A percentile compares a stretch with the other conserved stretches of the same genome.
Conservation (phyloP, 768 basidiomycete species). For the Russula sp. region DNA sequence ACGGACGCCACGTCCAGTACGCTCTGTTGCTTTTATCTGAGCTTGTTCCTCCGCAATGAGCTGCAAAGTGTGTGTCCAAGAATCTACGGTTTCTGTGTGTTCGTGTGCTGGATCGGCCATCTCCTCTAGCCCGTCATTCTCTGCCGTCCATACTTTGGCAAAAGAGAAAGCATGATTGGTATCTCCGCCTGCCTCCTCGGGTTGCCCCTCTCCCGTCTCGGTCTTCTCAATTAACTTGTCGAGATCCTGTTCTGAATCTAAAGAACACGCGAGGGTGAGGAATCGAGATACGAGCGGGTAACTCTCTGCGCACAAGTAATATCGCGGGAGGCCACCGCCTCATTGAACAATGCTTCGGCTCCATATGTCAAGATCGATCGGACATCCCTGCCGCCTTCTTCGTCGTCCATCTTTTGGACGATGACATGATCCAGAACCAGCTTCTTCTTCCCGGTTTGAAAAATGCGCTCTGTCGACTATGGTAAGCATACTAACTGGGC, state of each 20-base stretch:
- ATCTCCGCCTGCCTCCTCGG: conserved; percentile 42
- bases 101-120: conserved; percentile 46
- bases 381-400: conserved; percentile 68
- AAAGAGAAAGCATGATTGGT: conserved; percentile 69
- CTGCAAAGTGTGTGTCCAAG: conserved; percentile 73
- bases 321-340: conserved; percentile 51
- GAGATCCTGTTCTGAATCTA: conserved; percentile 77
- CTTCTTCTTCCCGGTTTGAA: conserved; percentile 93
- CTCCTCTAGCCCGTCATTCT: conserved; percentile 66
- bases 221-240: conserved; percentile 84
- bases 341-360: conserved; percentile 78
- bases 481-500: background rate
- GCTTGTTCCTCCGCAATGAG: conserved; percentile 43
- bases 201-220: conserved; percentile 58
- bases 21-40: conserved; percentile 43
- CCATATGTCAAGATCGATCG: conserved; percentile 86
- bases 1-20: conserved; percentile 68
- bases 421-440: conserved; percentile 91
- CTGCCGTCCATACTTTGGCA: conserved; percentile 88
- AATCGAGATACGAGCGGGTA: background rate
- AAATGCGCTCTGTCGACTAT: conserved; percentile 64
- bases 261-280: background rate
- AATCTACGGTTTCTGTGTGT: conserved; percentile 51
- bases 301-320: conserved; percentile 48
- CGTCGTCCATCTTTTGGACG: conserved; percentile 92